These are phyloP conservation scores for Pseudogymnoascus sp. DNA, from an alignment of 2,329 filamentous ascomycete genomes.

Conservation along the genomic window DNA sequence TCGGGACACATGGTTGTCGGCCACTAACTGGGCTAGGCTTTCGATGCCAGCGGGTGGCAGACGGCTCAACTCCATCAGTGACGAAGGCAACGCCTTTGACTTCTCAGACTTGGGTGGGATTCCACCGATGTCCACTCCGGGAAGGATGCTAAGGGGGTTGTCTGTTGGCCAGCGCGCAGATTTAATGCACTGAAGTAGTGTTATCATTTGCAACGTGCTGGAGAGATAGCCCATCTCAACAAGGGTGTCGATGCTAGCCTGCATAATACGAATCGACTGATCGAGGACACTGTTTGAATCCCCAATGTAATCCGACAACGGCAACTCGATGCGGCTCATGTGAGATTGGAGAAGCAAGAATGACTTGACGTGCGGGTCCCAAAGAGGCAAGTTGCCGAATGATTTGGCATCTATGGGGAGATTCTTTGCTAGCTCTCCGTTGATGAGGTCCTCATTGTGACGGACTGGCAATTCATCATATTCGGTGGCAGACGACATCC, in stretches of 20 bases:
- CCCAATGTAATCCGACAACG: constrained; percentile 94
- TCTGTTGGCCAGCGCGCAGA: constrained; percentile 86
- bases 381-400: constrained; percentile 74
- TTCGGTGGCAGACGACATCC: constrained; percentile 90
- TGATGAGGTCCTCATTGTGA: constrained; percentile 97
- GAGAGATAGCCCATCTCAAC: constrained; percentile 79
- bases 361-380: constrained; percentile 96
- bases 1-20: constrained; percentile 16
- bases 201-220: constrained; percentile 74
- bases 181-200: constrained; percentile 84
- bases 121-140: constrained; percentile 52
- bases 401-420: constrained; percentile 51
- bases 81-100: not conserved
- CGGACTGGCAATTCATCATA: constrained; percentile 97
- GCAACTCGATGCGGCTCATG: constrained; percentile 85
- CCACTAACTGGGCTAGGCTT: constrained; percentile 40
- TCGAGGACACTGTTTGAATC: constrained; percentile 86
- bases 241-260: constrained; percentile 88
- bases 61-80: constrained; percentile 19
- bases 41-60: constrained; percentile 23
- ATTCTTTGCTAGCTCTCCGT: constrained; percentile 77
- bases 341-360: constrained; percentile 91
- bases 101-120: not conserved
- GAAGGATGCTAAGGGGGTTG: constrained; percentile 69
- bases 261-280: constrained; percentile 92